These are phyloP conservation scores for Penicillium tannophilum DNA, from an alignment of 495 filamentous ascomycete genomes.

Conservation along the genomic window DNA sequence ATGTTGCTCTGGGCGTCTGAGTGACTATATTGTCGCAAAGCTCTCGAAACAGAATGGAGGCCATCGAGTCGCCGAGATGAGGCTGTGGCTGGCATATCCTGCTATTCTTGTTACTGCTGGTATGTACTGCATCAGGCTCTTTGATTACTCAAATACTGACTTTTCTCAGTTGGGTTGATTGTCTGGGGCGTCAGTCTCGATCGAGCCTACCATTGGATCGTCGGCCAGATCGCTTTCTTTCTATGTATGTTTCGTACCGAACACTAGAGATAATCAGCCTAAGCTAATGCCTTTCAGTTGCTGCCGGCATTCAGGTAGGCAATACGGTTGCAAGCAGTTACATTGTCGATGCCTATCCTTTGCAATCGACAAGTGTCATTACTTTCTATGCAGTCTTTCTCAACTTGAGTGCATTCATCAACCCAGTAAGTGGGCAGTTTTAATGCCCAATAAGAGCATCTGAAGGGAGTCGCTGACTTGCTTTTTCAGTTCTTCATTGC, in stretches of 20 bases:
- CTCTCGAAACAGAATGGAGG: slow-evolving; percentile 50
- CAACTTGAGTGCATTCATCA: slow-evolving; percentile 55
- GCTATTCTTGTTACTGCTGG: slow-evolving; percentile 51
- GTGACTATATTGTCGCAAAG: slow-evolving; percentile 52
- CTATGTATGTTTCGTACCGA: slow-evolving; percentile 30
- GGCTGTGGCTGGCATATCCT: slow-evolving; percentile 61
- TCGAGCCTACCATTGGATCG: slow-evolving; percentile 58
- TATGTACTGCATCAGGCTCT: slow-evolving; percentile 22
- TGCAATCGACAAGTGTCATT: slow-evolving; percentile 60
- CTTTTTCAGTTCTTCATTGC: slow-evolving; percentile 56
- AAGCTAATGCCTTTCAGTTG: slow-evolving; percentile 37
- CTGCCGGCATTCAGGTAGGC: slow-evolving; percentile 62
- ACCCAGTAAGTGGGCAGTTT: slow-evolving; percentile 35
- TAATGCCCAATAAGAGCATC: neutral
- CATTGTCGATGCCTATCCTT: slow-evolving; percentile 59
- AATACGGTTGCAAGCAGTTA: slow-evolving; percentile 60
- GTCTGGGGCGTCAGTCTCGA: slow-evolving; percentile 63
- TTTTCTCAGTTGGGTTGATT: slow-evolving; percentile 38
- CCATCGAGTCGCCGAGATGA: slow-evolving; percentile 56
- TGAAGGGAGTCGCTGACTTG: neutral
- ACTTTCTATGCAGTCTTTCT: slow-evolving; percentile 64
- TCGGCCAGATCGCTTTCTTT: slow-evolving; percentile 63
- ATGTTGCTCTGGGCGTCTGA: slow-evolving; percentile 55
- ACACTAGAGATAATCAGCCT: neutral
- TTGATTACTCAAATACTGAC: neutral